Evolutionary conservation across 306 rosid species (phyloP), one percentile per base, ranked within the genome.

Genomic region (Vigna reflexopilosa): DNA sequence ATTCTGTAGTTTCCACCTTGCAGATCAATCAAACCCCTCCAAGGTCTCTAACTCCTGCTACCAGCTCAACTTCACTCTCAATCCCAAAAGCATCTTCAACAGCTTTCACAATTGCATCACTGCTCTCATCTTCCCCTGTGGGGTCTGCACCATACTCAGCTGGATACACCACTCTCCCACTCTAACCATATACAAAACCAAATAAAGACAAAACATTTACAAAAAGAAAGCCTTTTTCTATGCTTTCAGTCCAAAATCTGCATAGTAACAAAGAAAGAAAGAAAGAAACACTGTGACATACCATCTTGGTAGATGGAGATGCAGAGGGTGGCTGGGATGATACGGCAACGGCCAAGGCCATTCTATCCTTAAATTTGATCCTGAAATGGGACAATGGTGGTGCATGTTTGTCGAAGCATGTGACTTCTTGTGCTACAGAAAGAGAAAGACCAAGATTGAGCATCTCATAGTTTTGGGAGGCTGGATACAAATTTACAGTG

Each of bases 121-220:
- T 83, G 64, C 93, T 89, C 14, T 91, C 96, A 13, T 83, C 2
- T 54, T 1, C 68, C 26, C 93, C 96, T 11, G 74, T 81, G 32
- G 93, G 96, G 64, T 91, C 96, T 50, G 89, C 96, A 2, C 93
- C 96, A 64, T 91, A 91, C 24, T 80, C 85, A 62, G 77, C 75
- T 44, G 81, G 85, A 40, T 84, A 83, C 49, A 91, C 71, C 61
- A 86, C 89, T 55, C 93, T 84, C 0, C 85, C 88, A 54, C 70
- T 48, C 70, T 65, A 17, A 17, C 17, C 55, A 36, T 24, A 44
- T 59, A 45, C 67, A 67, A 49, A 45, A 12, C 20, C 14, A 52
- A 67, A 67, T 0, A 26, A 9, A 34, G 22, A 5, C 1, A 19
- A 2, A n/a, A 44, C 58, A n/a, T 8, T 15, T 34, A 0, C 3